These are phyloP conservation scores for Acmispon strigosus DNA, from an alignment of 306 rosid species.

Conservation along the genomic window DNA sequence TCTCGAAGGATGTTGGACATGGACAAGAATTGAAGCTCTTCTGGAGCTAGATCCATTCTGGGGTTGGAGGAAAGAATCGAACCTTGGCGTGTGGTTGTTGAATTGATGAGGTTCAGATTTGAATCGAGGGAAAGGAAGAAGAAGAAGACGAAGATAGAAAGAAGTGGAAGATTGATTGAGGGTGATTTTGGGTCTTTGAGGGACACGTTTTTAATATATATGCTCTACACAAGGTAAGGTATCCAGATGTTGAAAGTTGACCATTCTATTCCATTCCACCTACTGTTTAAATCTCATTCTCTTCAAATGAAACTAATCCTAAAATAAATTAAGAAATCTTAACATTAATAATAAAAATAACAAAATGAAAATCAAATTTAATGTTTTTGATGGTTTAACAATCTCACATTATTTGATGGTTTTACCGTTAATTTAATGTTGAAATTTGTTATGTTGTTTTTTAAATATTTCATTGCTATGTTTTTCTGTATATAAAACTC, in stretches of 20 bases:
- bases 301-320: too few species aligned
- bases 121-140: background rate
- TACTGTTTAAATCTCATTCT: too few species aligned
- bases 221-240: background rate
- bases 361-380: too few species aligned
- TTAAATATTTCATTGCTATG: too few species aligned
- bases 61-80: background rate
- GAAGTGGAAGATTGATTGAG: background rate
- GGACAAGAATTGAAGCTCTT: constrained; percentile 69
- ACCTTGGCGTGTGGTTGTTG: background rate
- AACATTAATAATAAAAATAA: too few species aligned
- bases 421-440: too few species aligned
- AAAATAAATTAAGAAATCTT: too few species aligned
- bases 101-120: background rate
- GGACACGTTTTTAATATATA: background rate
- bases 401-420: too few species aligned
- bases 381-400: too few species aligned
- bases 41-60: constrained; percentile 78
- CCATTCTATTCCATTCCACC: background rate
- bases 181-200: background rate
- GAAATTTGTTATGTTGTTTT: too few species aligned
- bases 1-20: constrained; percentile 58
- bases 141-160: background rate
- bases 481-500: too few species aligned
- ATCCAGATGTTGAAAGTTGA: constrained; percentile 3